A percentile compares a stretch with the other conserved stretches of the same genome.
These are phyloP conservation scores for Cryptosporidium ryanae DNA, from an alignment of 169 alveolate species.

Conservation along the genomic window DNA sequence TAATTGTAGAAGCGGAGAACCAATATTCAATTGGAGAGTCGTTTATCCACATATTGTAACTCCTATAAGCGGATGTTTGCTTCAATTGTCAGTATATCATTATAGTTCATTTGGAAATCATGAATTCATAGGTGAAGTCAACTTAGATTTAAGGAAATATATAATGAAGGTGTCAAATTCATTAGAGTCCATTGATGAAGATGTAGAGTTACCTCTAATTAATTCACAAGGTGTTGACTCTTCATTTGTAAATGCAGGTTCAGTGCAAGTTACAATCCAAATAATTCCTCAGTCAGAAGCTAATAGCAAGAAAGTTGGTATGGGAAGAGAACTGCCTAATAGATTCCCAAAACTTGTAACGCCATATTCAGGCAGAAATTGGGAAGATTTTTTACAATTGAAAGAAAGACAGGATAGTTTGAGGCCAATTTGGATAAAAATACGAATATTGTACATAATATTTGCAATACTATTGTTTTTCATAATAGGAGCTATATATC, in stretches of 20 bases:
- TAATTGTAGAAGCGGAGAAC: constrained; percentile 88
- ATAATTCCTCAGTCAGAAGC: constrained; percentile 91
- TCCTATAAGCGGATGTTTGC: constrained; percentile 90
- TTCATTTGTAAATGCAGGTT: constrained; percentile 82
- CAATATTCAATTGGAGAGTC: constrained; percentile 91
- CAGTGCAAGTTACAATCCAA: constrained; percentile 89
- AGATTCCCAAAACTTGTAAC: constrained; percentile 88
- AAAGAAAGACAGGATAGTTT: constrained; percentile 54
- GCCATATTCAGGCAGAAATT: constrained; percentile 90
- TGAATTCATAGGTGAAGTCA: constrained; percentile 89
- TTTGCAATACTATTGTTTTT: constrained; percentile 34
- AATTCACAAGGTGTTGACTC: constrained; percentile 79
- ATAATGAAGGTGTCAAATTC: constrained; percentile 86
- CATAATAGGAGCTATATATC: constrained; percentile 65
- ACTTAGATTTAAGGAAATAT: constrained; percentile 84
- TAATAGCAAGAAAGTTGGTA: constrained; percentile 86
- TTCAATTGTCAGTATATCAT: constrained; percentile 88
- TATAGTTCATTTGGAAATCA: constrained; percentile 87
- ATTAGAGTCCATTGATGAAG: constrained; percentile 83
- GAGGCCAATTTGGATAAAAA: constrained; percentile 62
- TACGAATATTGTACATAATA: constrained; percentile 36
- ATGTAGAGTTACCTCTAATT: constrained; percentile 86
- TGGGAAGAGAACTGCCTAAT: constrained; percentile 91
- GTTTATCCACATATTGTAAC: constrained; percentile 87
- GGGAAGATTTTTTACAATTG: constrained; percentile 87